Conservation (phyloP, 371 early-diverging fungal species). For the Syncephalastrum sp. region DNA sequence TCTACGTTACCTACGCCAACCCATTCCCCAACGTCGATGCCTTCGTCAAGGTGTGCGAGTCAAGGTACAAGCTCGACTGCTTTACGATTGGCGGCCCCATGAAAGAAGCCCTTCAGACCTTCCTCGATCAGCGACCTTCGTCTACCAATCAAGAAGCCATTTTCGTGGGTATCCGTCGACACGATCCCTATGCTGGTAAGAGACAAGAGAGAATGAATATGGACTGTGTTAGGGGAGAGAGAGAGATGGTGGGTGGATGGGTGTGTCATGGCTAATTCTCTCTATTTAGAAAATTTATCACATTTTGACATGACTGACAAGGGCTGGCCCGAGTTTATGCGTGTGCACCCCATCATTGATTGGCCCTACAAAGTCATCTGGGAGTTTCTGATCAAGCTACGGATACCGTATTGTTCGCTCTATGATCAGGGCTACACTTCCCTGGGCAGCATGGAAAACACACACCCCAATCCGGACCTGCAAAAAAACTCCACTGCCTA, state of each 20-base stretch:
- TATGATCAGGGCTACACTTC: constrained; percentile 97
- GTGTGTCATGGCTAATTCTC: not conserved
- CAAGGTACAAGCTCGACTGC: constrained; percentile 68
- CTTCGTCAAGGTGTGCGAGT: constrained; percentile 74
- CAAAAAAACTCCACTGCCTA: constrained; percentile 23
- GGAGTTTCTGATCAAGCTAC: constrained; percentile 68
- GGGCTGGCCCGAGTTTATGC: constrained; percentile 92
- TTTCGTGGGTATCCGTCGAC: constrained; percentile 88
- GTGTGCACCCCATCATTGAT: constrained; percentile 91
- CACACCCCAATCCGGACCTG: constrained; percentile 80
- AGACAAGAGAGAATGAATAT: too few relatives aligned
- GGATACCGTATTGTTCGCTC: constrained; percentile 85
- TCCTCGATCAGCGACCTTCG: constrained; percentile 38
- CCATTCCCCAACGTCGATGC: constrained; percentile 87
- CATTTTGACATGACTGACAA: constrained; percentile 80
- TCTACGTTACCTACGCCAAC: constrained; percentile 77
- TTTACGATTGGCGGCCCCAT: constrained; percentile 72
- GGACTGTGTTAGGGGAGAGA: constrained; percentile 2
- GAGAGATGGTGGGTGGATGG: too few relatives aligned
- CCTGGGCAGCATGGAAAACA: constrained; percentile 84
- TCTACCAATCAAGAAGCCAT: constrained; percentile 73
- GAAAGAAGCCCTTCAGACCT: constrained; percentile 75
- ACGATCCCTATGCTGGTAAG: constrained; percentile 87
- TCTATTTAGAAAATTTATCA: constrained; percentile 55
- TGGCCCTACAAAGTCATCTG: constrained; percentile 90